Evolutionary conservation across 2,329 filamentous ascomycete genomes (phyloP).

Genomic region (Alternaria novae-zelandiae): DNA sequence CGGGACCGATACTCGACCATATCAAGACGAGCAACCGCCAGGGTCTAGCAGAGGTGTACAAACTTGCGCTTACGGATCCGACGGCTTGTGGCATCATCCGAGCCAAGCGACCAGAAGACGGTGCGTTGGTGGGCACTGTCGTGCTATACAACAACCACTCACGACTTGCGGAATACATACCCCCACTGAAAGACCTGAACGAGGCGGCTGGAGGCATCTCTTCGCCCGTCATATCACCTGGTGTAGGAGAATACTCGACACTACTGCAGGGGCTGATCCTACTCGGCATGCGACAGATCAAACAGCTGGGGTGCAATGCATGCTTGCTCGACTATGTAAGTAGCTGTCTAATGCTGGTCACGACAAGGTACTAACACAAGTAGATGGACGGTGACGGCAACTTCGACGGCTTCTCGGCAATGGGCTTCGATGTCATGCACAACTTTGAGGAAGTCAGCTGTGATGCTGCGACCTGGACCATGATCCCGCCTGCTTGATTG

Average conservation of each 20-base stretch:
- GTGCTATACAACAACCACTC: conserved; percentile 78
- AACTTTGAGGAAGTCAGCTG: conserved; percentile 82
- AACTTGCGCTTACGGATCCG: conserved; percentile 72
- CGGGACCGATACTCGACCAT: conserved; percentile 74
- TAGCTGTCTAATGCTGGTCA: conserved; percentile 21
- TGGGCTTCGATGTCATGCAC: conserved; percentile 82
- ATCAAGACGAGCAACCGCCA: conserved; percentile 76
- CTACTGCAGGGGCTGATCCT: conserved; percentile 80
- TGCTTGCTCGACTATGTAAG: conserved; percentile 82
- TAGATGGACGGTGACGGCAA: conserved; percentile 75
- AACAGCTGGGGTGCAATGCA: conserved; percentile 74
- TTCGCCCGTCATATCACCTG: conserved; percentile 75
- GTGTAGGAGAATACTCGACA: conserved; percentile 70
- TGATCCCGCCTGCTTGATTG: conserved; percentile 54
- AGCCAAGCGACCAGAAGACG: conserved; percentile 73
- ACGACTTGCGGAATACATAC: conserved; percentile 71
- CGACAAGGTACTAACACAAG: conserved; percentile 35
- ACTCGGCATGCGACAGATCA: conserved; percentile 82
- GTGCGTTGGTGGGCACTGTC: conserved; percentile 76
- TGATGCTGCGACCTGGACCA: conserved; percentile 67
- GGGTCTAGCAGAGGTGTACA: conserved; percentile 81
- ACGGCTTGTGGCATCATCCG: conserved; percentile 81
- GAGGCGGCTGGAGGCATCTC: conserved; percentile 76
- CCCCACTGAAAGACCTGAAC: conserved; percentile 66
- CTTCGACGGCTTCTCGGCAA: conserved; percentile 73